Evolutionary conservation across 2,329 filamentous ascomycete genomes (phyloP).

Genomic region (Sporothrix inflata): DNA sequence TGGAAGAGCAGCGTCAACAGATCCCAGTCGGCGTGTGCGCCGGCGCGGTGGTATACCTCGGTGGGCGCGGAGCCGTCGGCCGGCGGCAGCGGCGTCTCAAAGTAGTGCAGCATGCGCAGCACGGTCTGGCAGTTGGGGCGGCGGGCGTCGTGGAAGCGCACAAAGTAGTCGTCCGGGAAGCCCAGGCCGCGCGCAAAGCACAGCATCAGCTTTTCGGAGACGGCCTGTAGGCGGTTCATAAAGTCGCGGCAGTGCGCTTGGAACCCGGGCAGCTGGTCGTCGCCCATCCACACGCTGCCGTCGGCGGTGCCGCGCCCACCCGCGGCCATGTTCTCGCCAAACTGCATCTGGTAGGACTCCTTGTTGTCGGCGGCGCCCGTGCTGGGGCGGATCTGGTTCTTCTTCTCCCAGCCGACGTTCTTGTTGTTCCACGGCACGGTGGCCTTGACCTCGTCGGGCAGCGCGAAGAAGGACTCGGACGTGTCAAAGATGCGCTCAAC

Average conservation of each 20-base stretch:
- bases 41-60: conserved; percentile 60
- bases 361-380: conserved; percentile 63
- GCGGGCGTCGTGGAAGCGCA: conserved; percentile 55
- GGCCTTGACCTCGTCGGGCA: conserved; percentile 56
- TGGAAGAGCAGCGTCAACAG: conserved; percentile 67
- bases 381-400: conserved; percentile 60
- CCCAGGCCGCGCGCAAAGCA: conserved; percentile 62
- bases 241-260: conserved; percentile 50
- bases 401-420: conserved; percentile 66
- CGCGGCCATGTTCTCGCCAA: conserved; percentile 55
- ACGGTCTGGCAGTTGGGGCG: conserved; percentile 58
- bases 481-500: conserved; percentile 48
- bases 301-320: conserved; percentile 42
- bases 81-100: conserved; percentile 30
- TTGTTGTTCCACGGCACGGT: conserved; percentile 57
- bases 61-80: conserved; percentile 44
- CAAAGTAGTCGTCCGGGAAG: conserved; percentile 56
- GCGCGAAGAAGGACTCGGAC: conserved; percentile 55
- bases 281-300: conserved; percentile 52
- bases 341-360: conserved; percentile 66
- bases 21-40: conserved; percentile 64
- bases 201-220: conserved; percentile 60
- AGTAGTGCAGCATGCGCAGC: conserved; percentile 41
- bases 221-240: conserved; percentile 56
- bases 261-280: conserved; percentile 53